A percentile compares a stretch with the other conserved stretches of the same genome.
phyloP scores from a whole-genome alignment of 208 protist species.

The Wallacemonas collosoma region DNA sequence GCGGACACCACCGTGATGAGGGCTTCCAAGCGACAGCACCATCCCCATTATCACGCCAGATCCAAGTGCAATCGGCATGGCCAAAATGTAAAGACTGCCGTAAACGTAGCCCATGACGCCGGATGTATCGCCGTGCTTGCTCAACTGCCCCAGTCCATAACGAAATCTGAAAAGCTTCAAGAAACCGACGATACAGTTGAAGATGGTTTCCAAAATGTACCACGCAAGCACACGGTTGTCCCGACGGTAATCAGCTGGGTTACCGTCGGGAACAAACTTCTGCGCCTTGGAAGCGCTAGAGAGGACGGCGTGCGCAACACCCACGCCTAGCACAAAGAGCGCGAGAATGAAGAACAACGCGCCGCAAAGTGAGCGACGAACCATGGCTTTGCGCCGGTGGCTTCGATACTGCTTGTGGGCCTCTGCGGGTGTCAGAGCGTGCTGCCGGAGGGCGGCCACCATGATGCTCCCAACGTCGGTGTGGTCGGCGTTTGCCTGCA shows the following conservation, averaged over 20 bases:
- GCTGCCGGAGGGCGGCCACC: conserved; percentile 29
- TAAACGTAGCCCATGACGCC: conserved; percentile 15
- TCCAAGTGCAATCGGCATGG: conserved; percentile 16
- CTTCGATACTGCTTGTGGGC: conserved; percentile 21
- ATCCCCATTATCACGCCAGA: conserved; percentile 40
- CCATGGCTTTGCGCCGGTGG: conserved; percentile 19
- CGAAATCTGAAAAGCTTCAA: conserved; percentile 18
- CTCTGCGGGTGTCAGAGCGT: conserved; percentile 24
- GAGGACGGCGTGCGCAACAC: conserved; percentile 33
- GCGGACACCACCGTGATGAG: conserved; percentile 32
- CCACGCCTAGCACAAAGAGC: conserved; percentile 31
- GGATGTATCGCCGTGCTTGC: conserved; percentile 20
- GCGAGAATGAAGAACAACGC: conserved; percentile 18
- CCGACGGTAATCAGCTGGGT: conserved; percentile 9
- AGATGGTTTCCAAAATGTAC: conserved; percentile 30
- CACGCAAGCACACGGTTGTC: conserved; percentile 38
- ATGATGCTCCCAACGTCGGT: conserved; percentile 45
- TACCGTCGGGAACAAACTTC: conserved; percentile 18
- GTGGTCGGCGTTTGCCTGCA: conserved; percentile 31
- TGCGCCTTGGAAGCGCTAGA: conserved; percentile 14
- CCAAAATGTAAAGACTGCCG: not conserved
- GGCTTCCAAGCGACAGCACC: conserved; percentile 30
- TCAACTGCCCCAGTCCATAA: conserved; percentile 25
- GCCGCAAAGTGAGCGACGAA: conserved; percentile 17
- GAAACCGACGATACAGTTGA: conserved; percentile 24